Percentiles rank a stretch among this genome's conserved stretches.
Evolutionary conservation across 345 rosid genomes (phyloP).

Genomic region (Eucalyptus lansdowneana): DNA sequence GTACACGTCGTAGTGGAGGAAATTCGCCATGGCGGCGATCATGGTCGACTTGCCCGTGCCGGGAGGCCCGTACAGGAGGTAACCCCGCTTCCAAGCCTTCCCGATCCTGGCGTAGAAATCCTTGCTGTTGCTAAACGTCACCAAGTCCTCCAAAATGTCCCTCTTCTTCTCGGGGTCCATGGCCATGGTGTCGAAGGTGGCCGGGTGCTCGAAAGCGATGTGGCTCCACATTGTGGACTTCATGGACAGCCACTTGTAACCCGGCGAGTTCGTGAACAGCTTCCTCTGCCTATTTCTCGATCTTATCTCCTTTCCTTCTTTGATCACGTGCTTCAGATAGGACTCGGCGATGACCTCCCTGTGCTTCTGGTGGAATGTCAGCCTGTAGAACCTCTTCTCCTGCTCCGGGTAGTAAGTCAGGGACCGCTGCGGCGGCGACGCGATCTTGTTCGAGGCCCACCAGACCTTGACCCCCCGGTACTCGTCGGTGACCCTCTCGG

Average conservation of each 20-base stretch:
- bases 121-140: conserved; percentile 37
- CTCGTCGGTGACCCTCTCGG: conserved; percentile 31
- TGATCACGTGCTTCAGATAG: conserved; percentile 36
- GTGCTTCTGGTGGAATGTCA: conserved; percentile 35
- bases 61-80: conserved; percentile 41
- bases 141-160: conserved; percentile 41
- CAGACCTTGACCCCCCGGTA: conserved; percentile 30
- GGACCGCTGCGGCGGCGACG: neutral
- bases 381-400: conserved; percentile 41
- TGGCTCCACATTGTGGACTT: conserved; percentile 50
- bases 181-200: conserved; percentile 43
- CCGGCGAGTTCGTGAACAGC: conserved; percentile 50
- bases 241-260: conserved; percentile 30
- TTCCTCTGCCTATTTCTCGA: conserved; percentile 42
- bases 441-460: conserved; percentile 32
- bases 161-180: conserved; percentile 39
- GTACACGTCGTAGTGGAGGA: conserved; percentile 22
- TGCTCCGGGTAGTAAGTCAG: conserved; percentile 26
- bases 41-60: conserved; percentile 31
- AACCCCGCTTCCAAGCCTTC: conserved; percentile 46
- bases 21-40: conserved; percentile 38
- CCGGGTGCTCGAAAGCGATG: conserved; percentile 47
- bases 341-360: conserved; percentile 30
- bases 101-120: conserved; percentile 48
- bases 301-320: conserved; percentile 39